These are phyloP conservation scores for Zymoseptoria passerinii DNA, from an alignment of 2,329 filamentous ascomycete genomes.

Conservation along the genomic window DNA sequence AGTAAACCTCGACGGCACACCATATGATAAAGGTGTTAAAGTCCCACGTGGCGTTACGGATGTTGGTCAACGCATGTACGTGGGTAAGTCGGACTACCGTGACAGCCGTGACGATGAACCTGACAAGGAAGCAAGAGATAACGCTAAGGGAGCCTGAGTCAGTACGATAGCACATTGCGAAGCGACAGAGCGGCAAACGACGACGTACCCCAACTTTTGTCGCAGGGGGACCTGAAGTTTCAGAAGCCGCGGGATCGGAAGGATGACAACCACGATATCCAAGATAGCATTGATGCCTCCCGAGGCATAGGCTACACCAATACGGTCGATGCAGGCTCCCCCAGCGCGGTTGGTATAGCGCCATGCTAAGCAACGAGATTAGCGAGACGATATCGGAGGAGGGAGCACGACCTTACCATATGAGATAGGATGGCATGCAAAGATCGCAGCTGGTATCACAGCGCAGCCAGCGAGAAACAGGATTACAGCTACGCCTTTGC, in stretches of 20 bases:
- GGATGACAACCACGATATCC: conserved; percentile 8
- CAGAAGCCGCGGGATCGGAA: conserved; percentile 10
- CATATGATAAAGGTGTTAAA: background rate
- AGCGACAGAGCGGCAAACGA: background rate
- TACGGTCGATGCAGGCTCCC: conserved; percentile 7
- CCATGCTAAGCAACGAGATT: background rate
- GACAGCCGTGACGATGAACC: background rate
- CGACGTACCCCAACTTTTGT: conserved; percentile 1
- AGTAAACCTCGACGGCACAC: background rate
- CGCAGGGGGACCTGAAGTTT: conserved; percentile 3
- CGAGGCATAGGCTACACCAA: conserved; percentile 3
- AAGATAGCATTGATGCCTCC: conserved; percentile 6
- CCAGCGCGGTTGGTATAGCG: background rate
- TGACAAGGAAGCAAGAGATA: background rate
- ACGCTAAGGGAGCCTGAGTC: background rate
- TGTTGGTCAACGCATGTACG: background rate
- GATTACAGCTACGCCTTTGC: conserved; percentile 1
- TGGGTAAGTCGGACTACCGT: background rate
- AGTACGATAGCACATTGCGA: background rate
- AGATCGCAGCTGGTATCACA: conserved; percentile 5
- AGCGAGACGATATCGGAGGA: background rate
- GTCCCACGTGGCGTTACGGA: background rate
- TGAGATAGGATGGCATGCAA: conserved; percentile 5
- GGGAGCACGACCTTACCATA: background rate
- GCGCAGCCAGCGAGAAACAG: conserved; percentile 3